Evolutionary conservation across 805 yeast species (phyloP), one percentile per base, ranked within the genome.

Genomic region (Yarrowia sp.): DNA sequence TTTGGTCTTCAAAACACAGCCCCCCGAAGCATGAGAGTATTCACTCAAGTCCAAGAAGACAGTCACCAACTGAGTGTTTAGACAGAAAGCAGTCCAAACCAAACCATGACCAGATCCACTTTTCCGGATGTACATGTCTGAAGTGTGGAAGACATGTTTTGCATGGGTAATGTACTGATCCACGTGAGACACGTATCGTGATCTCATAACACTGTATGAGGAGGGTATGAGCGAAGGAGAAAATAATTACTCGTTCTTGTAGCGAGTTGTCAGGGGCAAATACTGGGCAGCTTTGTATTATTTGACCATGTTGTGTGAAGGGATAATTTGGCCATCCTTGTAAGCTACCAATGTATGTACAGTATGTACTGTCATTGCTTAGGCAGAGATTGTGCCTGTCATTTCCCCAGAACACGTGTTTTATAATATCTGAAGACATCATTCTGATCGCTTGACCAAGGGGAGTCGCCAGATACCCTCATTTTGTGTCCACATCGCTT

Each of bases 81-180:
- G 30, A 24, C 30, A 24, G n/a, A 20, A 15, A 24, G 12, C 9
- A 44, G 33, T 17, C 49, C n/a, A 9, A 13, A 1, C 33, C 49
- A 20, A 20, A 44, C 33, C 17, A 12, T 24, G 14, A 12, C 24
- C 50, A 33, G 13, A 24, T 24, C 49, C 33, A 14, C 38, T 47
- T 9, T 30, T 47, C 38, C 38, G 52, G 50, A 5, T 10, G 8
- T 47, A 47, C 52, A 47, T 47, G 52, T 15, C 20, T 30, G 52
- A 17, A 1, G 52, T 30, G 52, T 47, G 30, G 52, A 47, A 47
- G 52, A 9, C 52, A 30, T 47, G 52, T 47, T 47, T 47, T 47
- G 52, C 52, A 47, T 47, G 19, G 13, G 3, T 6, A 3, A 47
- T 9, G 52, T 30, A 15, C 52, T 3, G 19, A 30, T 30, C 19